These are phyloP conservation scores for Begonia loranthoides DNA, from an alignment of 306 rosid species.

Conservation along the genomic window DNA sequence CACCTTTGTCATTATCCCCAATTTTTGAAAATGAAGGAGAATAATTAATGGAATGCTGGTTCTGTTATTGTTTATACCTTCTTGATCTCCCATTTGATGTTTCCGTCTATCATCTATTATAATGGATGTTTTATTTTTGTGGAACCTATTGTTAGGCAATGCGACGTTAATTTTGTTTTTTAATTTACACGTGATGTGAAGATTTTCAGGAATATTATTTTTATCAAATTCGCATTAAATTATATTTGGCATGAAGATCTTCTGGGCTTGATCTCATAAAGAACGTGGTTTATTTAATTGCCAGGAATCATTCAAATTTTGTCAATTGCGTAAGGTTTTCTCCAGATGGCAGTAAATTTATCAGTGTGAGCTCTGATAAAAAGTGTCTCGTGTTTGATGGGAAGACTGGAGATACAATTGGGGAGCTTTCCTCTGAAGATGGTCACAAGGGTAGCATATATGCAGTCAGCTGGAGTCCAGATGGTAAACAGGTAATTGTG, in stretches of 20 bases:
- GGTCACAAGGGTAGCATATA: conserved; percentile 90
- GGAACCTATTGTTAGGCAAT: too few species aligned
- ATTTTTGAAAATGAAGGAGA: too few species aligned
- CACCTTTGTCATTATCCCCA: too few species aligned
- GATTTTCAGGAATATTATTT: too few species aligned
- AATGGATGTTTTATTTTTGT: too few species aligned
- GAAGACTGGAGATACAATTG: conserved; percentile 74
- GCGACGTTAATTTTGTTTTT: too few species aligned
- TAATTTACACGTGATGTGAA: too few species aligned
- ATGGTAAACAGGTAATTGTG: conserved; percentile 66
- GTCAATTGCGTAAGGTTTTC: conserved; percentile 85
- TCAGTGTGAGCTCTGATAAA: conserved; percentile 85
- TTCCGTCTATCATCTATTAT: too few species aligned
- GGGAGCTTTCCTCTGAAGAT: conserved; percentile 78
- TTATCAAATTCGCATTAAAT: too few species aligned
- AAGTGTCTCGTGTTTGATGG: conserved; percentile 72
- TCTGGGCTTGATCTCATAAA: background rate
- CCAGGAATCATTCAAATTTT: conserved; percentile 94
- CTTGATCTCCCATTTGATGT: too few species aligned
- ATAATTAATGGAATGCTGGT: too few species aligned
- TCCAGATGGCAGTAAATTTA: conserved; percentile 83
- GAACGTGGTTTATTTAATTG: conserved; percentile 11
- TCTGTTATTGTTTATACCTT: too few species aligned
- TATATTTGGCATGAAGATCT: background rate
- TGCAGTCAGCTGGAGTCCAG: conserved; percentile 93